Evolutionary conservation across 768 basidiomycete genomes (phyloP), one percentile per base, ranked within the genome.

Genomic region (Xerocomus spinulosus): DNA sequence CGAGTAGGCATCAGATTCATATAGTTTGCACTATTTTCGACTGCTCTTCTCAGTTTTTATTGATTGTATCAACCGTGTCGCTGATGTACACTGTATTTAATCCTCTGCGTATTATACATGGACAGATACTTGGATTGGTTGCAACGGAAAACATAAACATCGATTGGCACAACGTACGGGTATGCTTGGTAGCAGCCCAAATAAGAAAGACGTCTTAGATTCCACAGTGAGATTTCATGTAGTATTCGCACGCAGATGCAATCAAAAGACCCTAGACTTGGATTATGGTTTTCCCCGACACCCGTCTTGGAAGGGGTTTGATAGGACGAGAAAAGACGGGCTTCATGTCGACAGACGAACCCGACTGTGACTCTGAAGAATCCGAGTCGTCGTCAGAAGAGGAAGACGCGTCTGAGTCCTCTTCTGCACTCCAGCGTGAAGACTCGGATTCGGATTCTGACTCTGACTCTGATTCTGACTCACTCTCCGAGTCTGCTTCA

Each of bases 241-340:
- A 12, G 29, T 18, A 10, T 42, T 17, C 12, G 21, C 20, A 18
- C 18, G 33, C 17, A 20, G n/a, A n/a, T n/a, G n/a, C n/a, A n/a
- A n/a, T n/a, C n/a, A n/a, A n/a, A n/a, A n/a, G n/a, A n/a, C n/a
- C n/a, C n/a, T n/a, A n/a, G n/a, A n/a, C n/a, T n/a, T n/a, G n/a
- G n/a, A n/a, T n/a, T n/a, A n/a, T 55, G 5, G 70, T 57, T 44
- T 51, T 50, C 38, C 42, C 51, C 5, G 44, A 48, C n/a, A 53
- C 51, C 34, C 77, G 73, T 51, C 64, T 68, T 9, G 78, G 78
- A 28, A 80, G 69, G 23, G 78, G 76, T 51, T 68, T 76, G 48
- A 77, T 73, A 26, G 68, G 66, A 24, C 79, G 68, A 1, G 75
- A 70, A 20, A 65, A 57, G 41, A 76, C 64, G n/a, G 68, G 70